A percentile compares a stretch with the other conserved stretches of the same genome.
Evolutionary conservation across 2,329 filamentous ascomycete genomes (phyloP).

Genomic region (Hymenoscyphus fructigenus): DNA sequence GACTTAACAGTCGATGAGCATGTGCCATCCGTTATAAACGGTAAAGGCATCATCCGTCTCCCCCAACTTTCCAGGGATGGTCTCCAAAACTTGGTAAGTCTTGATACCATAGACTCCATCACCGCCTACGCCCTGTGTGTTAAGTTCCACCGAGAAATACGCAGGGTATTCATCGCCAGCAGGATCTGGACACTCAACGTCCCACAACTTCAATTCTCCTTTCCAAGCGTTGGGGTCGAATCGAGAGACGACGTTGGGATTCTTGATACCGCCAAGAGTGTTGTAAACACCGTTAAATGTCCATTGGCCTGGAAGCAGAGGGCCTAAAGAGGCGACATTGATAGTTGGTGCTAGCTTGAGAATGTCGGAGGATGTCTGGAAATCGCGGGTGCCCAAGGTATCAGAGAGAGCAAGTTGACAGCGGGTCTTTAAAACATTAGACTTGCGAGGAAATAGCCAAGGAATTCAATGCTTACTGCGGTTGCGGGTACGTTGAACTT

Average conservation of each 20-base stretch:
- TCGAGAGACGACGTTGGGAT: not conserved
- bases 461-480: not conserved
- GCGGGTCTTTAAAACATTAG: not conserved
- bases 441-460: not conserved
- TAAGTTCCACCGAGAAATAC: not conserved
- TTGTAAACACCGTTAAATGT: not conserved
- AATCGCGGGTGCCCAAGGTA: not conserved
- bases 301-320: not conserved
- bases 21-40: not conserved
- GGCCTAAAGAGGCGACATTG: not conserved
- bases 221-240: not conserved
- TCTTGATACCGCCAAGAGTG: not conserved
- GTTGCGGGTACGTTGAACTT: not conserved
- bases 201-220: not conserved
- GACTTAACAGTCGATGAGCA: not conserved
- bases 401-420: conserved; percentile 1
- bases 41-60: not conserved
- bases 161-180: not conserved
- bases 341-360: not conserved
- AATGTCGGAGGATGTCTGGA: not conserved
- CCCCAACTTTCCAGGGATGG: not conserved
- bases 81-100: not conserved
- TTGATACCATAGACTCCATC: not conserved
- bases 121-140: not conserved
- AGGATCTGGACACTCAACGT: not conserved